Percentiles rank a stretch among this genome's conserved stretches.
Conservation (phyloP, 2,329 filamentous ascomycete species). For the Fusarium sp. region DNA sequence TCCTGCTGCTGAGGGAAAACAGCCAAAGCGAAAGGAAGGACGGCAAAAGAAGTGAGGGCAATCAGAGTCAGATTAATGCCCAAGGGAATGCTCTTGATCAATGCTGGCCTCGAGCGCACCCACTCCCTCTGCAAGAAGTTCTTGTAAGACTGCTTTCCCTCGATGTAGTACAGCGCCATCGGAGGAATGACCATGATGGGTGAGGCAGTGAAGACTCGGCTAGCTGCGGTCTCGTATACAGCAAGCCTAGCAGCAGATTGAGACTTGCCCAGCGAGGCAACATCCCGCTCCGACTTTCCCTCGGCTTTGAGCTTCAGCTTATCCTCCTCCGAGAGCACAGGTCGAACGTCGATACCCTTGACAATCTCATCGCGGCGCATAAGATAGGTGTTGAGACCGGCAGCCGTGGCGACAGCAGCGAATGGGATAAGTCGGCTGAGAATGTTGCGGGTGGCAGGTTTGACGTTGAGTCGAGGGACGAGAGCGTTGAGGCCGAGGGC, state of each 20-base stretch:
- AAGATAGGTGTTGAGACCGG: constrained; percentile 92
- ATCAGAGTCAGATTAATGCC: constrained; percentile 91
- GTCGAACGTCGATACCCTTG: constrained; percentile 91
- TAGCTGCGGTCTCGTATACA: constrained; percentile 91
- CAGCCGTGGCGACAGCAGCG: constrained; percentile 90
- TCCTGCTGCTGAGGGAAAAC: constrained; percentile 93
- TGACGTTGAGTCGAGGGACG: constrained; percentile 84
- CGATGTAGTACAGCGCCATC: constrained; percentile 82
- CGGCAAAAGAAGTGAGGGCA: constrained; percentile 84
- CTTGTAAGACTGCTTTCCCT: constrained; percentile 59
- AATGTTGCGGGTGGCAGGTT: constrained; percentile 77
- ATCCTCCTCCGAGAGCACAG: constrained; percentile 76
- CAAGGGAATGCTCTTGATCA: constrained; percentile 64
- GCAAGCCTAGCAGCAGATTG: constrained; percentile 88
- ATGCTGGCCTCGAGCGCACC: constrained; percentile 78
- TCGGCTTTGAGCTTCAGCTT: constrained; percentile 64
- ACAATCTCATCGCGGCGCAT: constrained; percentile 98
- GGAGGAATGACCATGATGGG: constrained; percentile 98
- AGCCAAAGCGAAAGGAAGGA: constrained; percentile 86
- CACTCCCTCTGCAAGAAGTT: constrained; percentile 70
- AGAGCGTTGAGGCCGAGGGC: constrained; percentile 90
- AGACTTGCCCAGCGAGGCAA: constrained; percentile 82
- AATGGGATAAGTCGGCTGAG: constrained; percentile 93
- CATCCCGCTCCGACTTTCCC: constrained; percentile 70
- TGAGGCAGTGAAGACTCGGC: constrained; percentile 89